Percentiles rank a stretch among this genome's conserved stretches.
Evolutionary conservation across 805 yeast genomes (phyloP).

Genomic region (Lipomyces sp.): DNA sequence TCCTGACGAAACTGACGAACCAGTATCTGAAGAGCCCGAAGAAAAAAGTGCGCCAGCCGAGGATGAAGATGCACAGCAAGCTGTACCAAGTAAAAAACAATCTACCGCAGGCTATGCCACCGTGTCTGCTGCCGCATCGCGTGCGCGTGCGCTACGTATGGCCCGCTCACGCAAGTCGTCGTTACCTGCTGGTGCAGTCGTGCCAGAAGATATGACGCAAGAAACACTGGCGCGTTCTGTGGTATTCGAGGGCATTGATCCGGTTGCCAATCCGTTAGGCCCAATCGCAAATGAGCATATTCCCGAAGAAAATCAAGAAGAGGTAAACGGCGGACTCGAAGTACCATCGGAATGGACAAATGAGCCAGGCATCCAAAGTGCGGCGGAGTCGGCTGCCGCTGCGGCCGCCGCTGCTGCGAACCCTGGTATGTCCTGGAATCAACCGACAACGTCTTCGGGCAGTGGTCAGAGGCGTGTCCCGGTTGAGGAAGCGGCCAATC

Average conservation of each 20-base stretch:
- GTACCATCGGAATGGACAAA: constrained; percentile 13
- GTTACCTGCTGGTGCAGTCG: constrained; percentile 17
- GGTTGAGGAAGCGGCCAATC: constrained; percentile 33
- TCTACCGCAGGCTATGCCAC: constrained; percentile 23
- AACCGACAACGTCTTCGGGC: constrained; percentile 4
- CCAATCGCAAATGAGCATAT: constrained; percentile 26
- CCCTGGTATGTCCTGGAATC: constrained; percentile 13
- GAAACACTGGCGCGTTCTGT: constrained; percentile 16
- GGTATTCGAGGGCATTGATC: constrained; percentile 26
- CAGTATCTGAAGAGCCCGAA: constrained; percentile 2
- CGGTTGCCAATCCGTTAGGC: constrained; percentile 32
- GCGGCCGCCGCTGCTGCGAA: constrained; percentile 34
- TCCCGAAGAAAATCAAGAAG: constrained; percentile 49
- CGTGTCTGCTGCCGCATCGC: constrained; percentile 31
- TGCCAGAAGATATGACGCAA: constrained; percentile 9
- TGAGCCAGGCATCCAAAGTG: constrained; percentile 30
- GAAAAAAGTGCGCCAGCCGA: constrained; percentile 19
- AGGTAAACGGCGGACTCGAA: constrained; percentile 55
- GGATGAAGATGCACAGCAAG: constrained; percentile 9
- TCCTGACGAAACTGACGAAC: constrained; percentile 1
- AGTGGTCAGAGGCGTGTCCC: constrained; percentile 20
- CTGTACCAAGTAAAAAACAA: not conserved
- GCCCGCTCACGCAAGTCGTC: constrained; percentile 33
- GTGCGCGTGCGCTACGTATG: constrained; percentile 35
- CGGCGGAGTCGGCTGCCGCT: constrained; percentile 31